A percentile compares a stretch with the other conserved stretches of the same genome.
Evolutionary conservation across 352 stramenopile genomes (phyloP).

Genomic region (Globisporangium heterothallicum): DNA sequence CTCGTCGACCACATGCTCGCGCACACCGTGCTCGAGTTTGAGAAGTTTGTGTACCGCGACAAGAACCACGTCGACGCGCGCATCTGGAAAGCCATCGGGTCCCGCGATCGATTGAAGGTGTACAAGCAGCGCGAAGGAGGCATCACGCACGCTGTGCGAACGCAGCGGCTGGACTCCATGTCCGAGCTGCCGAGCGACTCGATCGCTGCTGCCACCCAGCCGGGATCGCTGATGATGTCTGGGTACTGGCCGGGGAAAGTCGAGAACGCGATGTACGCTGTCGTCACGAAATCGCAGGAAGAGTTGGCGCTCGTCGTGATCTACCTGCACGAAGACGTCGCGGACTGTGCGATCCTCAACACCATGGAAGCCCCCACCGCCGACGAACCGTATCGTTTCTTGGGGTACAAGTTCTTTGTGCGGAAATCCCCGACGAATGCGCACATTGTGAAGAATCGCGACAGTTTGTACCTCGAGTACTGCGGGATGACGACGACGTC

Average conservation of each 20-base stretch:
- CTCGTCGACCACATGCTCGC: conserved; percentile 40
- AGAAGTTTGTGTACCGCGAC: conserved; percentile 28
- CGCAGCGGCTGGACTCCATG: conserved; percentile 20
- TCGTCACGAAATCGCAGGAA: conserved; percentile 46
- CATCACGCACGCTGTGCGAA: conserved; percentile 20
- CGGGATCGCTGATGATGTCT: conserved; percentile 34
- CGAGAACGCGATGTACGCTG: conserved; percentile 49
- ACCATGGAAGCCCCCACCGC: conserved; percentile 41
- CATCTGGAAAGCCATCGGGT: conserved; percentile 34
- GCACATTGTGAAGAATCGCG: conserved; percentile 41
- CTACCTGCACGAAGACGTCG: conserved; percentile 57
- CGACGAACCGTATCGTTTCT: conserved; percentile 44
- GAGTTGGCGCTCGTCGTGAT: conserved; percentile 49
- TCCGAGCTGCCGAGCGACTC: conserved; percentile 22
- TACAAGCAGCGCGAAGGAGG: conserved; percentile 36
- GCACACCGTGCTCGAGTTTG: conserved; percentile 43
- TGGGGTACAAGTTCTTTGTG: conserved; percentile 69
- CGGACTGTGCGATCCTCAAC: conserved; percentile 56
- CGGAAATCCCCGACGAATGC: conserved; percentile 38
- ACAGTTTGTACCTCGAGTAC: conserved; percentile 57
- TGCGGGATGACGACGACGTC: conserved; percentile 34
- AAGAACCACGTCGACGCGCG: conserved; percentile 30
- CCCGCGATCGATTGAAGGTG: conserved; percentile 43
- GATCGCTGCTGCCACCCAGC: conserved; percentile 23
- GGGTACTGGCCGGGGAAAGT: conserved; percentile 39